These are phyloP conservation scores for Apophysomyces trapeziformis DNA, from an alignment of 371 early-diverging fungal genomes.

Conservation along the genomic window DNA sequence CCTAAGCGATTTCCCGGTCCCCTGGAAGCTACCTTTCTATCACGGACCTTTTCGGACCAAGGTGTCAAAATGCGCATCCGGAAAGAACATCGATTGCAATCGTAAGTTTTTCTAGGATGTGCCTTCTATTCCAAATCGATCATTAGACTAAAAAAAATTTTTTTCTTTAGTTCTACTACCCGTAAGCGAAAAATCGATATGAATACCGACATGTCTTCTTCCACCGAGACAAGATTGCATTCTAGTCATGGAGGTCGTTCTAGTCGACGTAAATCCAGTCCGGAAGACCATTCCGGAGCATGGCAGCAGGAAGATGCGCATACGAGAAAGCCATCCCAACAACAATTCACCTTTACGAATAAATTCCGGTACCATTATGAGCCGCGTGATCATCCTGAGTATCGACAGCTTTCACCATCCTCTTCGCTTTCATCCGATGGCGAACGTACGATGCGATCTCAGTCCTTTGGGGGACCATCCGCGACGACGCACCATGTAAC, in stretches of 20 bases:
- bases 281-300: background rate
- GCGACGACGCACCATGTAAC: conserved; percentile 10
- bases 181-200: conserved; percentile 20
- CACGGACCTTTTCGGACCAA: conserved; percentile 53
- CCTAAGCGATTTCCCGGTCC: conserved; percentile 94
- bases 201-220: background rate
- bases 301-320: background rate
- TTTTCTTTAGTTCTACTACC: conserved; percentile 11
- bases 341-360: background rate
- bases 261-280: conserved; percentile 1
- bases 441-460: conserved; percentile 10
- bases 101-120: conserved; percentile 24
- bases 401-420: conserved; percentile 12
- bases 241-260: background rate
- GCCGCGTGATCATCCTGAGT: conserved; percentile 8
- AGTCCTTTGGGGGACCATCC: background rate
- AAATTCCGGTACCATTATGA: background rate
- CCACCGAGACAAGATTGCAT: too few species aligned
- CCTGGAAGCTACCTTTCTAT: conserved; percentile 59
- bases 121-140: background rate
- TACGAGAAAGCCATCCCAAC: background rate
- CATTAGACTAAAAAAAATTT: background rate
- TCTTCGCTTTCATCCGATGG: conserved; percentile 16
- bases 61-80: conserved; percentile 53
- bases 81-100: conserved; percentile 39